Conservation (phyloP, 2,329 filamentous ascomycete genomes). For the Hypoxylon sp. region DNA sequence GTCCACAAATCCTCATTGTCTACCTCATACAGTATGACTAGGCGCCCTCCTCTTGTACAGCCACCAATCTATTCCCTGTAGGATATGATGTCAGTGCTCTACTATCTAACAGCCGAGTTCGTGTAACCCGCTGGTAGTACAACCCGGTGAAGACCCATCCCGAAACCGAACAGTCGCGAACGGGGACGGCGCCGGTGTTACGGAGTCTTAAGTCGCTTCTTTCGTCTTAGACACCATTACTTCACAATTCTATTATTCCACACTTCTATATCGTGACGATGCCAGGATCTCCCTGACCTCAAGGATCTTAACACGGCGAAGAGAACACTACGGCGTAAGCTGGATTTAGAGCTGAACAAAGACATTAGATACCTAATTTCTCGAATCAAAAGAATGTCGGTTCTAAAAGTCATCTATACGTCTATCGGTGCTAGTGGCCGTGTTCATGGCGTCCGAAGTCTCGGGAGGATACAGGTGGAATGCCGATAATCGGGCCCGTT, state of each 20-base stretch:
- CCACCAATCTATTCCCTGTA: slow-evolving; percentile 1
- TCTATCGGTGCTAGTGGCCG: neutral
- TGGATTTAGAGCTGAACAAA: neutral
- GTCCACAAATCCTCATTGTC: neutral
- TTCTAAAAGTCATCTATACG: neutral
- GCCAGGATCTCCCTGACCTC: neutral
- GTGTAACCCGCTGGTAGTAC: neutral
- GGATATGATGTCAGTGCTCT: slow-evolving; percentile 13
- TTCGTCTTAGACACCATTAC: neutral
- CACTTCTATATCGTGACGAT: neutral
- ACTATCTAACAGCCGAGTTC: neutral
- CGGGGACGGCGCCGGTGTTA: neutral
- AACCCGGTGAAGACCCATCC: slow-evolving; percentile 1
- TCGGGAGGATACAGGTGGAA: neutral
- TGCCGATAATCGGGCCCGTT: slow-evolving; percentile 23
- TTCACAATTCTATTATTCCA: neutral
- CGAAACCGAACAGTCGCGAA: neutral
- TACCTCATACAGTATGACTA: neutral
- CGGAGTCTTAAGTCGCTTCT: neutral
- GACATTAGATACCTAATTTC: neutral
- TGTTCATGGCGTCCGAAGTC: neutral
- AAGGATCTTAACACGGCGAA: neutral
- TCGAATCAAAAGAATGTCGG: neutral
- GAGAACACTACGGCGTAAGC: neutral
- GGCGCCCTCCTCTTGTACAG: slow-evolving; percentile 6